phyloP scores from a whole-genome alignment of 257 asterid species.

The Penstemon barbatus region DNA sequence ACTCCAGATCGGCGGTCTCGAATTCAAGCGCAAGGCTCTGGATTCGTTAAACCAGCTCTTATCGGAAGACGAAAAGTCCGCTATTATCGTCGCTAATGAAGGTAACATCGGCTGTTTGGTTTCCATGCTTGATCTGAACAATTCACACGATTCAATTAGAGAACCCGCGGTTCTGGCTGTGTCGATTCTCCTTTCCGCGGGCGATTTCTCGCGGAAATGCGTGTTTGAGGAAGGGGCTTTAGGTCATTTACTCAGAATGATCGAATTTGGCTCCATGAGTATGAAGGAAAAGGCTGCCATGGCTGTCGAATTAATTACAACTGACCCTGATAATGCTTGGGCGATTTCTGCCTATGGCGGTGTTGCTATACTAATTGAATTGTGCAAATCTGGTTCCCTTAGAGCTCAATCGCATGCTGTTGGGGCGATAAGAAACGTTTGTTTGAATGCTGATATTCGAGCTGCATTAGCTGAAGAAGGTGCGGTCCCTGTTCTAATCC shows the following conservation, averaged over 20 bases:
- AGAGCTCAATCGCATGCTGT: slow-evolving; percentile 69
- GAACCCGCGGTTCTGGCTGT: slow-evolving; percentile 72
- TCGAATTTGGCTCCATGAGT: slow-evolving; percentile 60
- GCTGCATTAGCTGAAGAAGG: slow-evolving; percentile 79
- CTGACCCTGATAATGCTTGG: slow-evolving; percentile 84
- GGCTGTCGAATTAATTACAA: slow-evolving; percentile 78
- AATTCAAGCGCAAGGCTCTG: slow-evolving; percentile 76
- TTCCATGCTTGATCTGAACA: slow-evolving; percentile 55
- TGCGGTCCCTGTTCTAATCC: slow-evolving; percentile 64
- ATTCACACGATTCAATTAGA: slow-evolving; percentile 35
- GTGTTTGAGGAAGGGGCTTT: slow-evolving; percentile 87
- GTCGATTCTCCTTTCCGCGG: slow-evolving; percentile 58
- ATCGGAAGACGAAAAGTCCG: slow-evolving; percentile 56
- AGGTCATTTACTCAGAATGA: slow-evolving; percentile 71
- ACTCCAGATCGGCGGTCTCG: slow-evolving; percentile 85
- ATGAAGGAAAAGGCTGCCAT: slow-evolving; percentile 76
- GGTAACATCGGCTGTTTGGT: slow-evolving; percentile 59
- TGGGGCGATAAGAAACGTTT: slow-evolving; percentile 73
- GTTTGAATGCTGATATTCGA: slow-evolving; percentile 7
- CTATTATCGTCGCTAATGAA: slow-evolving; percentile 56
- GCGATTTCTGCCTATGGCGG: slow-evolving; percentile 91
- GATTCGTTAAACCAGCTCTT: slow-evolving; percentile 67
- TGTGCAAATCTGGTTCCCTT: slow-evolving; percentile 74
- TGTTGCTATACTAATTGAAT: slow-evolving; percentile 56
- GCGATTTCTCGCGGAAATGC: slow-evolving; percentile 60